These are phyloP conservation scores for Penicillium antarcticum DNA, from an alignment of 495 filamentous ascomycete genomes.

Conservation along the genomic window DNA sequence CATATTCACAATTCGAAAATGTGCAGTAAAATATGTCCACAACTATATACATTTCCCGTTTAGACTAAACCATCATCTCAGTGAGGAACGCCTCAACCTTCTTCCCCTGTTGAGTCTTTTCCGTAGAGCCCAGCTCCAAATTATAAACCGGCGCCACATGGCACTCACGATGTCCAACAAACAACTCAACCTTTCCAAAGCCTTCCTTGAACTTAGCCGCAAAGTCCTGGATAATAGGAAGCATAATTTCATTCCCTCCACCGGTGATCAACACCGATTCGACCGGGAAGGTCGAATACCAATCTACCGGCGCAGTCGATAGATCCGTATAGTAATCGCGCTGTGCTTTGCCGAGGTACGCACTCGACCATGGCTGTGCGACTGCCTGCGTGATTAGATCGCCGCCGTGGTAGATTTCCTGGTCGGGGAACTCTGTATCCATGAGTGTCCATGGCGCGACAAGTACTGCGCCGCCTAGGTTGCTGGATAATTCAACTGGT, in stretches of 20 bases:
- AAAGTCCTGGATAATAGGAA: conserved; percentile 55
- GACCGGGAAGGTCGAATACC: conserved; percentile 50
- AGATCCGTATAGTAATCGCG: conserved; percentile 57
- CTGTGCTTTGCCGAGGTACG: conserved; percentile 44
- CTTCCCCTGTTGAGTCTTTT: conserved; percentile 40
- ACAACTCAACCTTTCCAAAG: conserved; percentile 33
- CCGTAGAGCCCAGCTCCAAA: conserved; percentile 31
- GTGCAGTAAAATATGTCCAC: too few species aligned
- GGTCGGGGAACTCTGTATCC: conserved; percentile 34
- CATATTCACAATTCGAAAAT: too few species aligned
- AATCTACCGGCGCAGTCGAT: conserved; percentile 45
- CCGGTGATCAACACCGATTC: conserved; percentile 49
- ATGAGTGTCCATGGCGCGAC: conserved; percentile 59
- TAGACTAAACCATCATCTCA: conserved; percentile 16
- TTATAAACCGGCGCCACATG: conserved; percentile 46
- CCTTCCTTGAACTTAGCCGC: conserved; percentile 35
- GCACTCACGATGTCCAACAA: conserved; percentile 36
- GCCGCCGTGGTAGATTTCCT: conserved; percentile 44
- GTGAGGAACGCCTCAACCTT: conserved; percentile 29
- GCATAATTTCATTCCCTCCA: conserved; percentile 57
- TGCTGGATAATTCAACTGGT: conserved; percentile 13
- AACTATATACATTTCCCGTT: too few species aligned
- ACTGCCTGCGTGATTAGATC: conserved; percentile 47
- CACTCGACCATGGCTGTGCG: conserved; percentile 43
- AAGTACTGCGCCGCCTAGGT: conserved; percentile 48